Evolutionary conservation across 352 stramenopile species (phyloP), one percentile per base, ranked within the genome.

Genomic region (Elongisporangium undulatum): DNA sequence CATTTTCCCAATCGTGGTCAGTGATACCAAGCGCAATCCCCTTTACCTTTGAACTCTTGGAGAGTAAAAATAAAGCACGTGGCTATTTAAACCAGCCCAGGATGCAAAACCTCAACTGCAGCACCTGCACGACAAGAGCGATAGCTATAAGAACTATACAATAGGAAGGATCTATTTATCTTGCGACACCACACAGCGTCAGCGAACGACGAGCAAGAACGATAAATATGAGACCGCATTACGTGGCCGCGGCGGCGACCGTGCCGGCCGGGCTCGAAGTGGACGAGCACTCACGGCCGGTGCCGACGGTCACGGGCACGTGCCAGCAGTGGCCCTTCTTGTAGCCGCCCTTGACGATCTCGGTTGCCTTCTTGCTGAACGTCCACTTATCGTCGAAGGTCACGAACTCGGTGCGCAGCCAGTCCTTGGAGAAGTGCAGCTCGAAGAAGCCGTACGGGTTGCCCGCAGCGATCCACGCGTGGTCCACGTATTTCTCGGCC

Each of bases 361-460:
- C 66, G 13, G 80, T 69, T 66, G 90, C 84, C 20, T 79, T 74
- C 23, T 87, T 76, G 58, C 83, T 92, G 63, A 92, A 95, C 15
- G 77, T 77, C 85, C 87, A 95, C 29, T 66, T 64, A 53, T 85
- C 71, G 60, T 94, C 85, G 53, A 94, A 93, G 13, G 87, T 94
- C 38, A 92, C 77, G 41, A 92, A 95, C 68, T 95, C 68, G 0
- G 85, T 87, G 60, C 79, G 83, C 39, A 93, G 72, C 87, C 87
- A 95, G 41, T 95, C 85, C 63, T 93, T 72, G 4, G 85, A 93
- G 56, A 95, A 90, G 59, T 82, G 74, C 19, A 95, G 69, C 71
- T 92, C 87, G 24, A 94, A 85, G 71, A 94, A 95, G 15, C 85
- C 85, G 61, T 95, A 94, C 16, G 84, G 80, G 65, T 91, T 94